Evolutionary conservation across 2,329 filamentous ascomycete genomes (phyloP), one percentile per base, ranked within the genome.

Genomic region (Eutypa lata): DNA sequence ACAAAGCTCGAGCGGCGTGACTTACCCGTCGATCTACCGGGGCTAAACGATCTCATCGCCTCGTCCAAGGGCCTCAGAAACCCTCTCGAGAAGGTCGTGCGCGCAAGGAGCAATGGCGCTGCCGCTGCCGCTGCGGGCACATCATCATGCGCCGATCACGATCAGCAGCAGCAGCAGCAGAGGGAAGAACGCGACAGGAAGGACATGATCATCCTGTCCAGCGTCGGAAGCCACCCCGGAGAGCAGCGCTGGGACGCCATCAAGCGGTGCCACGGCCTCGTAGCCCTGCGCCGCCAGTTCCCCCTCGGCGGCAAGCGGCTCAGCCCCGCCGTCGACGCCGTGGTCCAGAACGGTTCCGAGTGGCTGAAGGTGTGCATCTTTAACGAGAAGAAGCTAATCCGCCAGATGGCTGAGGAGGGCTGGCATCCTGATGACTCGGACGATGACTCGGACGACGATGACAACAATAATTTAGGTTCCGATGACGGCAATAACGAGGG

Each of bases 381-480:
- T 16, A 57, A 53, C 1, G 48, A 57, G 33, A 53, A 51, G 48
- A 57, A 57, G 26, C 49, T 57, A 16, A 40, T 53, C 18, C 51
- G 51, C 21, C 53, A 57, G 21, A 55, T 57, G 53, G 55, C 55
- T 10, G 50, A 57, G 22, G 53, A 57, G 28, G 55, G 55, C 18
- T 57, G 55, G 55, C 54, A 57, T 45, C 55, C 53, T 8, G 55
- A 57, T 16, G 55, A 57, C 43, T 57, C 55, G 2, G 52, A 50
- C 4, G 53, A 53, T 24, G 53, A 51, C 11, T 52, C 50, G 10
- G 53, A 53, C 22, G 21, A 16, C 21, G 44, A 31, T n/a, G 53
- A 49, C 42, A 50, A 50, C 13, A 42, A n/a, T n/a, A n/a, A n/a
- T n/a, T n/a, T n/a, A n/a, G n/a, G n/a, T n/a, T n/a, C n/a, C 22